Evolutionary conservation across 208 protist genomes (phyloP).

Genomic region (Acanthamoeba healyi): DNA sequence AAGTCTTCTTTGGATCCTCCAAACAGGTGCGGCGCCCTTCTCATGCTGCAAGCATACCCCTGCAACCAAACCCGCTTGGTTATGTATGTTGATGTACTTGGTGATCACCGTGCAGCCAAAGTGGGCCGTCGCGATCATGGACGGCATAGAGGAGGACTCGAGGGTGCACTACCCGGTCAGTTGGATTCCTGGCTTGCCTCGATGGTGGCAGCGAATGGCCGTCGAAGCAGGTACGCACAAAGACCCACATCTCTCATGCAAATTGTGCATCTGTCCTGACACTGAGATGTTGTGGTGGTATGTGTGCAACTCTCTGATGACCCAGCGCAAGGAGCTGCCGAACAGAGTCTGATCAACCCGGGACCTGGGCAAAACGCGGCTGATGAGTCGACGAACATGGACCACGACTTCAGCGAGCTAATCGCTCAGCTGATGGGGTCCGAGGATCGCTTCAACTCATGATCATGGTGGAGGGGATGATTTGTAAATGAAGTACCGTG

Average conservation of each 20-base stretch:
- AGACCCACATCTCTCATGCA: neutral
- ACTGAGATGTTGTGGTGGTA: too few relatives aligned
- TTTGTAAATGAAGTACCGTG: too few relatives aligned
- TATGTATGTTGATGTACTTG: neutral
- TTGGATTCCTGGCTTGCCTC: conserved; percentile 10
- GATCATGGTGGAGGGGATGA: too few relatives aligned
- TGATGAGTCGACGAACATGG: neutral
- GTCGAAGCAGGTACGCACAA: conserved; percentile 7
- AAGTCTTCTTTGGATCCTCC: neutral
- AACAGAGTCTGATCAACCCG: neutral
- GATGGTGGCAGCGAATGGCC: conserved; percentile 36
- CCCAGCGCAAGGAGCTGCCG: neutral
- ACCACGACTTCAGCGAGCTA: neutral
- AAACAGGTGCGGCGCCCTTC: neutral
- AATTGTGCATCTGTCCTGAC: too few relatives aligned
- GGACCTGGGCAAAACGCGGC: neutral
- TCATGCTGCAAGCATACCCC: neutral
- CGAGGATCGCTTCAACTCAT: too few relatives aligned
- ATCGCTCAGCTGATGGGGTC: neutral
- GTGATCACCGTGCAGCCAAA: neutral
- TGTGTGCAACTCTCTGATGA: too few relatives aligned
- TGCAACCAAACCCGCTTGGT: neutral
- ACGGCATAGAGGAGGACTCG: neutral
- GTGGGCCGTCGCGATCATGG: neutral
- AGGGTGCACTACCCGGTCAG: neutral